A percentile compares a stretch with the other conserved stretches of the same genome.
phyloP scores from a whole-genome alignment of 805 yeast genomes.

The Cyberlindnera petersonii region DNA sequence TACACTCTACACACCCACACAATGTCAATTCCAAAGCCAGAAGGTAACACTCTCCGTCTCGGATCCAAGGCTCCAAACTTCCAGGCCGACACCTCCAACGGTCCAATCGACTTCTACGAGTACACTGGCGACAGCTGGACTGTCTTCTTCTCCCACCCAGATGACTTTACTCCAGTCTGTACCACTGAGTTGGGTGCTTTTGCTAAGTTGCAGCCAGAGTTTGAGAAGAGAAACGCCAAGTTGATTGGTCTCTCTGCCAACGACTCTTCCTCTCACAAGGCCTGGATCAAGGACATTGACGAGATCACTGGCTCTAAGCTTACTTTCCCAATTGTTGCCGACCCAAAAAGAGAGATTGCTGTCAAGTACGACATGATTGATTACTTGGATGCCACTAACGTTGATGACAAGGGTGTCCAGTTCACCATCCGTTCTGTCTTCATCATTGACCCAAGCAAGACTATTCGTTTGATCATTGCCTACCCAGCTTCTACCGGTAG shows the following conservation, averaged over 20 bases:
- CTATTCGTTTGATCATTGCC: slow-evolving; percentile 56
- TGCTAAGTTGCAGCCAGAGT: slow-evolving; percentile 67
- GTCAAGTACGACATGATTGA: slow-evolving; percentile 66
- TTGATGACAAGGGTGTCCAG: slow-evolving; percentile 60
- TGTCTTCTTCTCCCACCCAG: slow-evolving; percentile 71
- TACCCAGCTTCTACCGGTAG: slow-evolving; percentile 76
- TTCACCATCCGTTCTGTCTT: slow-evolving; percentile 70
- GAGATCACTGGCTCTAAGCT: slow-evolving; percentile 58
- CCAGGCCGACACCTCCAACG: slow-evolving; percentile 57
- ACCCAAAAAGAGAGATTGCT: slow-evolving; percentile 58
- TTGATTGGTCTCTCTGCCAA: slow-evolving; percentile 68
- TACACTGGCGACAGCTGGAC: slow-evolving; percentile 61
- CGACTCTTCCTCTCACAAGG: slow-evolving; percentile 54
- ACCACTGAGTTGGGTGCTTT: slow-evolving; percentile 78
- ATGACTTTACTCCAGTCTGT: slow-evolving; percentile 76
- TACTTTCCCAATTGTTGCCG: slow-evolving; percentile 67
- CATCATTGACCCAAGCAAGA: slow-evolving; percentile 64
- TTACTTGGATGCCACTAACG: slow-evolving; percentile 62
- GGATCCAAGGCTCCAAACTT: slow-evolving; percentile 72
- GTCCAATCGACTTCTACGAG: slow-evolving; percentile 59
- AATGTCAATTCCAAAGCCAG: slow-evolving; percentile 41
- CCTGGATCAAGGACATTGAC: slow-evolving; percentile 71
- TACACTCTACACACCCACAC: no score
- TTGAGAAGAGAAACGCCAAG: slow-evolving; percentile 58
- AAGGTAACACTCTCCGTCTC: slow-evolving; percentile 38